Conservation (phyloP, 768 basidiomycete species). For the Auriscalpium microsporum region DNA sequence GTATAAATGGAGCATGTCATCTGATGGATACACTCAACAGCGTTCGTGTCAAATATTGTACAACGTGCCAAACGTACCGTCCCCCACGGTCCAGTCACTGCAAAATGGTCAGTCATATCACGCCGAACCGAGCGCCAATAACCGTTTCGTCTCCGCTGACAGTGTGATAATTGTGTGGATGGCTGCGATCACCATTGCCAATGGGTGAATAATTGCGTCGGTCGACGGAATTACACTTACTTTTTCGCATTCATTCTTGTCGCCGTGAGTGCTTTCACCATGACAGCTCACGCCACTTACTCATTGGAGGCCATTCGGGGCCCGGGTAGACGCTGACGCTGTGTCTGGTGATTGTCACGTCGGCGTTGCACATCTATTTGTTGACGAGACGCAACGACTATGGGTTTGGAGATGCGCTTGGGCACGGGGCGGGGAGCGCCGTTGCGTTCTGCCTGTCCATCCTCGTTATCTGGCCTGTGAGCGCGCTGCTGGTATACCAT, state of each 20-base stretch:
- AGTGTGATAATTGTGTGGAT: conserved; percentile 98
- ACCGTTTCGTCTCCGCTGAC: background rate
- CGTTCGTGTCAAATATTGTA: conserved; percentile 88
- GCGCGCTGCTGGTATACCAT: conserved; percentile 75
- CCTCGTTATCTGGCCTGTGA: conserved; percentile 74
- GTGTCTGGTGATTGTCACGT: conserved; percentile 71
- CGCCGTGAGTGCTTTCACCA: conserved; percentile 43
- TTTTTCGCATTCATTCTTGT: conserved; percentile 81
- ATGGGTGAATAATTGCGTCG: conserved; percentile 94
- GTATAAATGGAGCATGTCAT: background rate
- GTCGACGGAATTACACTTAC: conserved; percentile 89
- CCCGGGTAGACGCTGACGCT: conserved; percentile 56
- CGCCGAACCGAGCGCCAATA: too few species aligned
- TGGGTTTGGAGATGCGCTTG: conserved; percentile 38
- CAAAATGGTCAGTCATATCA: conserved; percentile 57
- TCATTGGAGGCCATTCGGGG: background rate
- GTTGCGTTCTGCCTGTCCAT: conserved; percentile 70
- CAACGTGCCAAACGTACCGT: conserved; percentile 87
- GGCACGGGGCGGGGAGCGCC: conserved; percentile 64
- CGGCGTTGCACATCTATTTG: conserved; percentile 72
- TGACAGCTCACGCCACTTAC: conserved; percentile 7
- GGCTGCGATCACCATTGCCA: conserved; percentile 89
- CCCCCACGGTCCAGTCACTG: conserved; percentile 95
- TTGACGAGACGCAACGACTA: conserved; percentile 45
- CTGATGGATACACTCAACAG: conserved; percentile 29